Evolutionary conservation across 2,329 filamentous ascomycete genomes (phyloP).

Genomic region (Venturia pyrina): DNA sequence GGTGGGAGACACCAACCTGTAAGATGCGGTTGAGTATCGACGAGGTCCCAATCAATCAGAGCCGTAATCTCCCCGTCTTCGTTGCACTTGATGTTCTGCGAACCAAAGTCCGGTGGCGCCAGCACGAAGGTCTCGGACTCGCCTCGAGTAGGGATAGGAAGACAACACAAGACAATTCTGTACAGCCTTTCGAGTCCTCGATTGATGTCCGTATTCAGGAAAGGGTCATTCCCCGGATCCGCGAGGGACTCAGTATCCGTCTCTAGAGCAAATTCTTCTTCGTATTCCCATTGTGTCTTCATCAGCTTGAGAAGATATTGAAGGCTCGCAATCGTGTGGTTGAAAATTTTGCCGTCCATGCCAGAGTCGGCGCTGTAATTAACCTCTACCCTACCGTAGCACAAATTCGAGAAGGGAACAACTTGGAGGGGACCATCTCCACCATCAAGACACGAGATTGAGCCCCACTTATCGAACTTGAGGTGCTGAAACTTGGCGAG

Average conservation of each 20-base stretch:
- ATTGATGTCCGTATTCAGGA: too few species aligned
- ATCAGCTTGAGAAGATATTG: not conserved
- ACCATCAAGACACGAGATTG: not conserved
- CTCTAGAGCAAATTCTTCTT: not conserved
- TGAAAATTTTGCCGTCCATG: not conserved
- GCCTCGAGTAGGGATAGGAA: too few species aligned
- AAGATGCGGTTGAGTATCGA: too few species aligned
- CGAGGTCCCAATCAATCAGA: too few species aligned
- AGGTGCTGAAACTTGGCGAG: not conserved
- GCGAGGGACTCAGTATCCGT: not conserved
- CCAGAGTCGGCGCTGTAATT: not conserved
- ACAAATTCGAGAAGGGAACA: not conserved
- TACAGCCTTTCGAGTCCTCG: too few species aligned
- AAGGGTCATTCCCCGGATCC: too few species aligned
- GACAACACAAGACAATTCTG: too few species aligned
- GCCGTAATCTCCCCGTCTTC: too few species aligned
- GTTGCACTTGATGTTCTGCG: too few species aligned
- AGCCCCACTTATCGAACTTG: constrained; percentile 1
- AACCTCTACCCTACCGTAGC: not conserved
- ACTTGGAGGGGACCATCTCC: not conserved
- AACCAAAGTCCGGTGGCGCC: too few species aligned
- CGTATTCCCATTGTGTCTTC: not conserved
- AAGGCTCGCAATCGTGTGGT: not conserved
- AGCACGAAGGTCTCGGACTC: too few species aligned
- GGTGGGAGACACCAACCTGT: too few species aligned